Base-by-base conservation (phyloP, 2,329 filamentous ascomycete species). In the Arthrobotrys sphaeroides region DNA sequence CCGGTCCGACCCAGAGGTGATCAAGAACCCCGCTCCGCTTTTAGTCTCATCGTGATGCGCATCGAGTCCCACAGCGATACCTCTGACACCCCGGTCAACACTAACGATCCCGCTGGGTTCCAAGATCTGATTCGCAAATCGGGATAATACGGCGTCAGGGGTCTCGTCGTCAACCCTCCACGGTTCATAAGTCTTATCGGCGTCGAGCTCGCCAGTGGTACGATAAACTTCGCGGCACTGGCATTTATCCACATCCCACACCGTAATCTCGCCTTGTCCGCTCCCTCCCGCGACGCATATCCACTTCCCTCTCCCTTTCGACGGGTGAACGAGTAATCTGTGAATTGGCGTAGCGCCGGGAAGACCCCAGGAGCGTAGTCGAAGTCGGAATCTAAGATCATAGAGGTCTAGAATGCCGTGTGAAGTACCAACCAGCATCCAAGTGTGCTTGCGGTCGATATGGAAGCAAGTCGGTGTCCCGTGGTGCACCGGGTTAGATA, bases 171-270 rank as follows among this genome's bases (percentile, higher is more conserved):
- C 95, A 1, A 97, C 90, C 59, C 93, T 91, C 87, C 92, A 94
- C 1, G 94, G 88, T 49, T 94, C 90, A 81, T 96, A 96, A 22
- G 87, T 87, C 80, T 88, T 90, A 0, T 86, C 83, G 33, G 81
- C 81, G 31, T 90, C 87, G 1, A 43, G 28, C 1, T 65, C 64
- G 24, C 88, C 87, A 1, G 89, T 87, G 5, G 86, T 81, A 81
- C 93, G 90, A 81, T 96, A 97, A 0, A 97, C 90, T 81, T 98
- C 94, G 73, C 92, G 88, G 80, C 95, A 99, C 49, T 91, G 87
- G 5, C 90, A 89, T 83, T 94, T 96, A 81, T 98, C 94, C 13
- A 98, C 85, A 80, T 98, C 95, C 95, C 95, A 99, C 0, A 96
- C 91, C 0, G 93, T 96, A 31, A 99, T 88, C 81, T 99, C 95